phyloP scores from a whole-genome alignment of 495 filamentous ascomycete species.

The Rhypophila decipiens region DNA sequence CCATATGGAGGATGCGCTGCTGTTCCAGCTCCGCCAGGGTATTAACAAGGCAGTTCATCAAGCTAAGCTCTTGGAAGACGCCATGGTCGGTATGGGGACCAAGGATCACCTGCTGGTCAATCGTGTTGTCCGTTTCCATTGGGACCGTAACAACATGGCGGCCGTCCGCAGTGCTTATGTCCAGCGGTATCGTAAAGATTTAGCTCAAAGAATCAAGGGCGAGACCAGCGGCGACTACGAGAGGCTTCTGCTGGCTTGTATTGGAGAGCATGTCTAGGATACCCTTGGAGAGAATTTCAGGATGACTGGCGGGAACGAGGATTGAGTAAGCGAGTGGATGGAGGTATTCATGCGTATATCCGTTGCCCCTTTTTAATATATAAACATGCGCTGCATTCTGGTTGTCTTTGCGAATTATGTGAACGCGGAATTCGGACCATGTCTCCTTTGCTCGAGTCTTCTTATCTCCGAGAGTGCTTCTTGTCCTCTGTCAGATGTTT shows the following conservation, averaged over 20 bases:
- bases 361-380: too few species aligned
- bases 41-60: constrained; percentile 76
- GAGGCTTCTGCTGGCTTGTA: constrained; percentile 55
- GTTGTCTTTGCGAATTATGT: too few species aligned
- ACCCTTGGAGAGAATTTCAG: too few species aligned
- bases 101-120: constrained; percentile 75
- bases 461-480: too few species aligned
- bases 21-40: constrained; percentile 69
- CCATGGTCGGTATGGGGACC: constrained; percentile 82
- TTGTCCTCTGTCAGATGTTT: too few species aligned
- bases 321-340: too few species aligned
- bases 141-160: constrained; percentile 64
- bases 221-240: constrained; percentile 89
- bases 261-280: constrained; percentile 26
- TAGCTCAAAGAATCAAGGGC: constrained; percentile 59
- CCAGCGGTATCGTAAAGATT: constrained; percentile 52
- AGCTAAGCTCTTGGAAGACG: constrained; percentile 69
- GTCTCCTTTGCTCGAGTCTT: too few species aligned
- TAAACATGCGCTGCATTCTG: too few species aligned
- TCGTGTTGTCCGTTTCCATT: constrained; percentile 69
- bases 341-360: too few species aligned
- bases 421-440: too few species aligned
- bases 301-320: too few species aligned
- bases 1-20: constrained; percentile 84
- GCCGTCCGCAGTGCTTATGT: constrained; percentile 70